These are phyloP conservation scores for Ochetophila trinervis DNA, from an alignment of 306 rosid species.

Conservation along the genomic window DNA sequence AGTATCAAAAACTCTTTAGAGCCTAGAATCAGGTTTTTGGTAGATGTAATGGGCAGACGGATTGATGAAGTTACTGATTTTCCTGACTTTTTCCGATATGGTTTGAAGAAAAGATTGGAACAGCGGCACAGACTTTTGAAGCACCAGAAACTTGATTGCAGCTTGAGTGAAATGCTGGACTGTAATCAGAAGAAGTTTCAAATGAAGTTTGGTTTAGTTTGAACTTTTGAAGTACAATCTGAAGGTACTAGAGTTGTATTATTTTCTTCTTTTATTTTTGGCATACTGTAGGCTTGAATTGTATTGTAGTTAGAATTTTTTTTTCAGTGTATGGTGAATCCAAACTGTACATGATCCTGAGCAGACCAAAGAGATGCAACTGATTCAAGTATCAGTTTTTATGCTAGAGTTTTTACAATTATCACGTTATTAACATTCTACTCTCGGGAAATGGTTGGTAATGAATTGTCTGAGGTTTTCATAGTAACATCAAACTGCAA, in stretches of 20 bases:
- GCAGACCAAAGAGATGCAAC: not conserved
- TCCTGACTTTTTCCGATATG: slow-evolving; percentile 82
- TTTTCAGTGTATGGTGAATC: not conserved
- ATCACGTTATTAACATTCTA: not conserved
- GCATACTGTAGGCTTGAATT: slow-evolving; percentile 16
- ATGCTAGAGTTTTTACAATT: not conserved
- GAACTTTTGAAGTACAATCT: slow-evolving; percentile 32
- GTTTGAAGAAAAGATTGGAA: slow-evolving; percentile 72
- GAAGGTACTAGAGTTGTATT: slow-evolving; percentile 33
- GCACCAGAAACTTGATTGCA: slow-evolving; percentile 42
- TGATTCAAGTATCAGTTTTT: not conserved
- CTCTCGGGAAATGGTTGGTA: not conserved
- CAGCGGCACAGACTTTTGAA: slow-evolving; percentile 58
- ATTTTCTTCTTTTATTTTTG: slow-evolving; percentile 10
- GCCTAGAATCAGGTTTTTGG: slow-evolving; percentile 71
- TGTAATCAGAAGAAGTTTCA: slow-evolving; percentile 76
- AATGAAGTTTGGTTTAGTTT: slow-evolving; percentile 61
- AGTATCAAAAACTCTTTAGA: slow-evolving; percentile 73
- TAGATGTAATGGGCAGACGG: slow-evolving; percentile 72
- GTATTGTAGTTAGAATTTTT: slow-evolving; percentile 11
- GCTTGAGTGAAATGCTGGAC: slow-evolving; percentile 89
- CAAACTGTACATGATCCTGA: slow-evolving; percentile 1
- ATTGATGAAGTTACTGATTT: slow-evolving; percentile 65
- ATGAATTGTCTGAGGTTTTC: not conserved
- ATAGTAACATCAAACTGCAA: not conserved